These are phyloP conservation scores for Boletus edulis DNA, from an alignment of 768 basidiomycete genomes.

Conservation along the genomic window DNA sequence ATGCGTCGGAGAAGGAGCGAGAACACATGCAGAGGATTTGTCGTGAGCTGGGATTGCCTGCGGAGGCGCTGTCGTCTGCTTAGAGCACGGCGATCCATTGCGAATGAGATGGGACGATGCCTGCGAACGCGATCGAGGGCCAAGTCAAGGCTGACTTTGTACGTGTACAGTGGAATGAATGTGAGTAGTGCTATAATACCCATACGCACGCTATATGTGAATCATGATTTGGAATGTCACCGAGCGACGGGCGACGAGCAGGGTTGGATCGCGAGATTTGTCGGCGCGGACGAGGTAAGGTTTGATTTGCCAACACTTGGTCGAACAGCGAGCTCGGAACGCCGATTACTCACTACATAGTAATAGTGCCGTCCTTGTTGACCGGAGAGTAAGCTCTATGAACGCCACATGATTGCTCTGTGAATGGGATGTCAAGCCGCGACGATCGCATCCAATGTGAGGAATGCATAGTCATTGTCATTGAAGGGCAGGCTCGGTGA, in stretches of 20 bases:
- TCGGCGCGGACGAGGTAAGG: neutral
- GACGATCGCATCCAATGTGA: too few relatives aligned
- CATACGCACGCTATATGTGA: neutral
- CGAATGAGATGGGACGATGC: neutral
- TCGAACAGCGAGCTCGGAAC: neutral
- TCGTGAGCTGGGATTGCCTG: conserved; percentile 28
- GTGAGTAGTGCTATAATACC: too few relatives aligned
- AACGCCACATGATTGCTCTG: neutral
- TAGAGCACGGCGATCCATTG: neutral
- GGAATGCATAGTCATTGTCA: neutral
- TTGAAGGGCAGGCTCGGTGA: neutral
- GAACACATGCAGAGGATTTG: conserved; percentile 28
- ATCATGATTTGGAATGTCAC: neutral
- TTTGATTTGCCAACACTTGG: neutral
- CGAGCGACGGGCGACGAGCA: too few relatives aligned
- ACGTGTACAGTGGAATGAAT: too few relatives aligned
- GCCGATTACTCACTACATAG: neutral
- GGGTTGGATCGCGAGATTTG: too few relatives aligned
- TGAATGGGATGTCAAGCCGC: neutral
- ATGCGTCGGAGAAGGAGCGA: conserved; percentile 24
- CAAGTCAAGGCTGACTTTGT: too few relatives aligned
- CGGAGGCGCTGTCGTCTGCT: conserved; percentile 19
- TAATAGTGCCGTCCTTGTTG: neutral
- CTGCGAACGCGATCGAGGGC: too few relatives aligned
- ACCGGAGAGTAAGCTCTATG: neutral